Evolutionary conservation across 177 flowering plant genomes (phyloP), one percentile per base, ranked within the genome.

Genomic region (Vitis hybrid): DNA sequence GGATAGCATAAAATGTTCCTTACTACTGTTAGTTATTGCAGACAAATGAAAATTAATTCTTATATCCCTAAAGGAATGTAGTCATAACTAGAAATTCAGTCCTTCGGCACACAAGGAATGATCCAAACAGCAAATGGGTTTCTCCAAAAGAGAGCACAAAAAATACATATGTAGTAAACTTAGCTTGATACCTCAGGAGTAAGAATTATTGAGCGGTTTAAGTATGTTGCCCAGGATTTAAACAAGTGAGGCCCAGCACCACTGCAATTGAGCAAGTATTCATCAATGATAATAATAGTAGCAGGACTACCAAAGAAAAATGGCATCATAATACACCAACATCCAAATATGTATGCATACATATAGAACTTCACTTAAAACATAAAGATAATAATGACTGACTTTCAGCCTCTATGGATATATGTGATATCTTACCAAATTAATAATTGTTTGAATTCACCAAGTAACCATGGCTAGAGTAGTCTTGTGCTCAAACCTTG

Each of bases 201-300:
- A 56, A 95, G 92, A 69, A 95, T 81, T 50, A 93, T 91, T 56
- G 98, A 90, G 49, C 97, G 93, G 67, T 93, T 95, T 76, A 91
- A 78, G 74, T 81, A 95, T 35, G 82, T 85, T 40, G 90, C 83
- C 99, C 97, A 95, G 7, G 99, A 95, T 67, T 80, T 88, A 75
- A 95, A 95, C 64, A 95, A 84, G 83, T 89, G 93, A 80, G 98
- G 97, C 48, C 98, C 99, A 70, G 91, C 91, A 74, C 98, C 98
- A 83, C 99, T 96, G 85, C 59, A 76, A 70, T 66, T 14, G 13
- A 27, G 58, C 14, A 64, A 54, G 24, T 0, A 6, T 64, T 7
- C n/a, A 56, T 64, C 51, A 46, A 60, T 12, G 56, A 57, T 4
- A 72, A 65, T 24, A 48, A 49, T 2, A 63, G 15, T 46, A 18